Conservation (phyloP, 805 yeast species). For the Kuraishia capsulata region DNA sequence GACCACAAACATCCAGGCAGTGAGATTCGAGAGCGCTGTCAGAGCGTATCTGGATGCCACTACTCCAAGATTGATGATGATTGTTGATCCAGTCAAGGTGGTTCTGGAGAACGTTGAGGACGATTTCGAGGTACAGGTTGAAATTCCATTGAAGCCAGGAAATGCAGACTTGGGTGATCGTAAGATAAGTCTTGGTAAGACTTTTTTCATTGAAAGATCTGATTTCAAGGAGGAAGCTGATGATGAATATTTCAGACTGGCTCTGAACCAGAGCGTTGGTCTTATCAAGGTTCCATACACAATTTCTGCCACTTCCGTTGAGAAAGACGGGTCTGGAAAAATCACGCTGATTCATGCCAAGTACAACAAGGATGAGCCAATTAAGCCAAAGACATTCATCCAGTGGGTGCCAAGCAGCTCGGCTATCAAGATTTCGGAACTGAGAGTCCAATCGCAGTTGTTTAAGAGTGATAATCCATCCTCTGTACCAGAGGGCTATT, state of each 20-base stretch:
- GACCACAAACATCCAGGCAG: slow-evolving; percentile 82
- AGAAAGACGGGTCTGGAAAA: slow-evolving; percentile 53
- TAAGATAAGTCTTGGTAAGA: slow-evolving; percentile 66
- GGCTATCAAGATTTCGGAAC: slow-evolving; percentile 61
- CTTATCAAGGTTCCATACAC: slow-evolving; percentile 84
- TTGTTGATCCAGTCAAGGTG: slow-evolving; percentile 78
- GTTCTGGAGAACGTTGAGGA: slow-evolving; percentile 75
- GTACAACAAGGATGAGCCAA: slow-evolving; percentile 60
- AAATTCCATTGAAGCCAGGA: slow-evolving; percentile 89
- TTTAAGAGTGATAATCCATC: slow-evolving; percentile 90
- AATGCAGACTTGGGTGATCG: slow-evolving; percentile 66
- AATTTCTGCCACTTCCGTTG: slow-evolving; percentile 60
- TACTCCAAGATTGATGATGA: slow-evolving; percentile 92
- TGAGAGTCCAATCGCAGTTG: slow-evolving; percentile 79
- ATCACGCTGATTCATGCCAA: slow-evolving; percentile 66
- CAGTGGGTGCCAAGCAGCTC: slow-evolving; percentile 87
- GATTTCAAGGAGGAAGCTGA: slow-evolving; percentile 69
- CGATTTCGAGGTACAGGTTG: slow-evolving; percentile 58
- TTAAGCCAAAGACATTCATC: slow-evolving; percentile 90
- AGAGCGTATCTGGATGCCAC: slow-evolving; percentile 82
- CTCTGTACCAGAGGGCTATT: slow-evolving; percentile 78
- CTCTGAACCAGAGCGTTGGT: slow-evolving; percentile 94
- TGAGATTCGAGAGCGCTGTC: slow-evolving; percentile 82
- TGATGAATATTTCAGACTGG: slow-evolving; percentile 81
- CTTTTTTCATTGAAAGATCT: slow-evolving; percentile 74